Evolutionary conservation across 148 eudicot genomes (phyloP), one percentile per base, ranked within the genome.

Genomic region (Fagopyrum esculentum): DNA sequence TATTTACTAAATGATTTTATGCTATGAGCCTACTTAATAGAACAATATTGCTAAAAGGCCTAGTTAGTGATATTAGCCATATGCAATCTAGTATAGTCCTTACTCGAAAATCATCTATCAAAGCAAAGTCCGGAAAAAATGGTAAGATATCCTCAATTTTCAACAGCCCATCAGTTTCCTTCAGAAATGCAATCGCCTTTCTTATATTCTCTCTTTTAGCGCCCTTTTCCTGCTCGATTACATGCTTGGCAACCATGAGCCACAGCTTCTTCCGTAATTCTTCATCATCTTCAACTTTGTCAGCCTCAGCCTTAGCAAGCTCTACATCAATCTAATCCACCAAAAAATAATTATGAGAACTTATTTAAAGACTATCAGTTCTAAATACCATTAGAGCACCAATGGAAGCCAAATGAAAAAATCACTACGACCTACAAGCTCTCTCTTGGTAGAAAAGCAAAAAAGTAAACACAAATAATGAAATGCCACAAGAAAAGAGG

Each of bases 261-360:
- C 99, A 92, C 17, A 95, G 87, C 78, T 92, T 95, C 81, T 95
- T 95, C 80, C 97, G 84, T 69, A 92, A 88, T 79, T 95, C 99
- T 78, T 92, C 99, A 74, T 95, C 99, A 87, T 95, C 99, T 85
- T 95, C 97, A 78, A 92, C 99, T 82, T 95, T 95, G 83, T 95
- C 97, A 66, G 97, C 98, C 87, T 95, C 99, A 61, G 98, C 99
- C 91, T 87, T 95, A 35, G 99, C 99, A 84, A 95, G 99, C 85
- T 95, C 98, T 54, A 96, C 90, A 73, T 92, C 97, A 81, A 95
- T 96, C 99, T 95, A 81, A 52, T 51, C 11, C 64, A 82, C 22
- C 74, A 73, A 10, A 26, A 13, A 6, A 74, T 46, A 7, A 61
- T 54, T 73, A 56, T 35, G 74, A 82, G 56, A 80, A 66, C 19